Evolutionary conservation across 2,329 filamentous ascomycete genomes (phyloP).

Genomic region (Botrytis fragariae): DNA sequence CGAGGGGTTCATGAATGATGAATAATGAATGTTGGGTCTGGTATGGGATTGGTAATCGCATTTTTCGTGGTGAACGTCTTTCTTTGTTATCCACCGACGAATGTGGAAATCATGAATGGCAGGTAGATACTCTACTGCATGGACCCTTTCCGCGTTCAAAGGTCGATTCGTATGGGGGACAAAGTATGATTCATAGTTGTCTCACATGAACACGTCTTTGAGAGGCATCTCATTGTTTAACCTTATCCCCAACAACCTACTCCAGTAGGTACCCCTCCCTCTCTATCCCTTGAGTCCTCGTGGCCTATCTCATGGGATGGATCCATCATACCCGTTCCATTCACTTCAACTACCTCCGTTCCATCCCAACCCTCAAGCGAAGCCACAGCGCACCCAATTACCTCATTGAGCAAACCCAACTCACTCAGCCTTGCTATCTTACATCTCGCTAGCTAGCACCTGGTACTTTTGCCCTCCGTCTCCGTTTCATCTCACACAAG

Average conservation of each 20-base stretch:
- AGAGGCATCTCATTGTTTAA: neutral
- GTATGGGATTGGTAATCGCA: neutral
- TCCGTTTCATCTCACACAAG: neutral
- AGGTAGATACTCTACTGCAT: neutral
- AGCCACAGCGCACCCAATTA: conserved; percentile 8
- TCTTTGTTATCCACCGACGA: neutral
- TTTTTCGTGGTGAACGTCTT: neutral
- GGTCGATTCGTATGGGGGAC: neutral
- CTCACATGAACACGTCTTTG: conserved; percentile 7
- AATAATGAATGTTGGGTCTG: neutral
- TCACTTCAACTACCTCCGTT: neutral
- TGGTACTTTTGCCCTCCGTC: neutral
- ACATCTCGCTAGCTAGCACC: neutral
- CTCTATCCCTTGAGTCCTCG: conserved; percentile 1
- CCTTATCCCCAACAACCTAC: neutral
- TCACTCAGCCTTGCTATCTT: neutral
- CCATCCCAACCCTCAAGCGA: neutral
- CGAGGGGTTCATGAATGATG: neutral
- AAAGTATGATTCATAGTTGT: neutral
- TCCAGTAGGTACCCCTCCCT: neutral
- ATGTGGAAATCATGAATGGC: neutral
- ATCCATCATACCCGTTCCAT: neutral
- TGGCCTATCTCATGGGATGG: neutral
- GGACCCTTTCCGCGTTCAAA: neutral
- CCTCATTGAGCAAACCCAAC: neutral